Conservation (phyloP, 805 yeast species). For the Spathaspora hagerdaliae region DNA sequence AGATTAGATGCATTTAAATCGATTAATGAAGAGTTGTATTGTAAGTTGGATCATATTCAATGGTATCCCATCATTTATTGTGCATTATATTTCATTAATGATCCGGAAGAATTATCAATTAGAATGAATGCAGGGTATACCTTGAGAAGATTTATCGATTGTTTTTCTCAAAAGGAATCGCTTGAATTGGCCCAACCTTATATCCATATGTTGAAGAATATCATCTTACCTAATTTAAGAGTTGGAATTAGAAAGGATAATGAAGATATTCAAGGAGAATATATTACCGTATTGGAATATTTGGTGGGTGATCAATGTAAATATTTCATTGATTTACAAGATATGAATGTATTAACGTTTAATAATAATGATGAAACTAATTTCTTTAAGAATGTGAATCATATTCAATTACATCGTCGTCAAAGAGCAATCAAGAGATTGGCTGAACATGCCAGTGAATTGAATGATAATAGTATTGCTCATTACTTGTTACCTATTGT, state of each 20-base stretch:
- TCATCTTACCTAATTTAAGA: slow-evolving; percentile 62
- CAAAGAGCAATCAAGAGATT: slow-evolving; percentile 76
- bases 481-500: slow-evolving; percentile 82
- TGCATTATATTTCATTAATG: slow-evolving; percentile 67
- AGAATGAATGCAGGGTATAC: slow-evolving; percentile 71
- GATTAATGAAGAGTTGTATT: slow-evolving; percentile 55
- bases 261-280: slow-evolving; percentile 70
- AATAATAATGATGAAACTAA: slow-evolving; percentile 72
- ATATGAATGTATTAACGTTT: slow-evolving; percentile 60
- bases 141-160: slow-evolving; percentile 63
- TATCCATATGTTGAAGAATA: slow-evolving; percentile 43
- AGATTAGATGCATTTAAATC: slow-evolving; percentile 64
- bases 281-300: slow-evolving; percentile 61
- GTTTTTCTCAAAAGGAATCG: slow-evolving; percentile 26
- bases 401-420: slow-evolving; percentile 82
- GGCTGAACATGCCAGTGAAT: slow-evolving; percentile 40
- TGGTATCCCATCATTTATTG: slow-evolving; percentile 80
- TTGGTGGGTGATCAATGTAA: slow-evolving; percentile 44
- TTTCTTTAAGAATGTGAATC: slow-evolving; percentile 71
- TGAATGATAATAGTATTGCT: slow-evolving; percentile 59
- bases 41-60: slow-evolving; percentile 44
- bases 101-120: slow-evolving; percentile 73
- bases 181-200: slow-evolving; percentile 23
- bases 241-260: slow-evolving; percentile 56
- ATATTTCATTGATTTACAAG: slow-evolving; percentile 48